These are phyloP conservation scores for Grigorovia jiainica DNA, from an alignment of 805 yeast genomes.

Conservation along the genomic window DNA sequence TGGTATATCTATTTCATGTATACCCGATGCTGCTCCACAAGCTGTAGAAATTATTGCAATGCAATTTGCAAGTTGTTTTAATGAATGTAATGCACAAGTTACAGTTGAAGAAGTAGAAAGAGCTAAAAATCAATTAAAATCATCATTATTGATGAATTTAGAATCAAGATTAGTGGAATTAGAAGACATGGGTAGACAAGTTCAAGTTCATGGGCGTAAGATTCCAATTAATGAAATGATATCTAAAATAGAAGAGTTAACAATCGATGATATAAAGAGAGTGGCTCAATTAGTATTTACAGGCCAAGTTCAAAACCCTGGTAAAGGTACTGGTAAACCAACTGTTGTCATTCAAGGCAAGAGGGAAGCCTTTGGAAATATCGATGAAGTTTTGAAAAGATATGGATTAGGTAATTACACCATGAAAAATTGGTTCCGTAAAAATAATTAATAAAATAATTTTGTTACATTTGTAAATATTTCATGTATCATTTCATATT, in stretches of 20 bases:
- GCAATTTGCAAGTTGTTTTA: slow-evolving; percentile 45
- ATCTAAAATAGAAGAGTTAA: slow-evolving; percentile 55
- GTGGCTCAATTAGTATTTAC: slow-evolving; percentile 72
- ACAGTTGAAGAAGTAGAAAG: slow-evolving; percentile 66
- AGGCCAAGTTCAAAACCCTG: slow-evolving; percentile 41
- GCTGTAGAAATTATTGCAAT: slow-evolving; percentile 70
- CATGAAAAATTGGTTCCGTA: slow-evolving; percentile 1
- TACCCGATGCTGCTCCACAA: slow-evolving; percentile 78
- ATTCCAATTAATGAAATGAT: slow-evolving; percentile 78
- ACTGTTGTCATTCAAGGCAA: slow-evolving; percentile 86
- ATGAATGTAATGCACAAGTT: slow-evolving; percentile 50
- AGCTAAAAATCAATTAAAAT: slow-evolving; percentile 86
- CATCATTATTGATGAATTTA: slow-evolving; percentile 82
- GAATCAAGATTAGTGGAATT: slow-evolving; percentile 90
- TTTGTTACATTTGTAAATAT: not conserved
- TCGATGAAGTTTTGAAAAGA: slow-evolving; percentile 48
- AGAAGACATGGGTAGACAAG: slow-evolving; percentile 93
- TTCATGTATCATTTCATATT: not conserved
- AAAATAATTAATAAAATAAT: not conserved
- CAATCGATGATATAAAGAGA: slow-evolving; percentile 55
- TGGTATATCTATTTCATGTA: slow-evolving; percentile 77
- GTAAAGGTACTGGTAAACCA: slow-evolving; percentile 56
- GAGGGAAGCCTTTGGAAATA: slow-evolving; percentile 78
- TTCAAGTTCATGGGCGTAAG: slow-evolving; percentile 71
- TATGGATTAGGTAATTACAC: slow-evolving; percentile 60